Base-by-base conservation (phyloP, 352 stramenopile species). In the Phytophthora multivora region DNA sequence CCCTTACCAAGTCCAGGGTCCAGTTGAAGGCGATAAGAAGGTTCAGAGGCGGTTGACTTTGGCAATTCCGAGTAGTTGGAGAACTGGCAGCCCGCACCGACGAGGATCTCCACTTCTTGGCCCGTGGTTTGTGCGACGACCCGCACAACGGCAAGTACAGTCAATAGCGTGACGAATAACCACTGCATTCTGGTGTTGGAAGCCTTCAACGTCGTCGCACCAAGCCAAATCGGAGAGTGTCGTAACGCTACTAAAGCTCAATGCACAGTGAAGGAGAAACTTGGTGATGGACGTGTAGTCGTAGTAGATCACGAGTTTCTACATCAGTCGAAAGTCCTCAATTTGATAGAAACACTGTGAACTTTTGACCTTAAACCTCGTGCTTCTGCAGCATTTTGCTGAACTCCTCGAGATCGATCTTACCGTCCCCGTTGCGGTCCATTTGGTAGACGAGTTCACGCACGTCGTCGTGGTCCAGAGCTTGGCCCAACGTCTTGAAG, bases 341-440 rank as follows among this genome's bases (percentile, higher is more conserved):
- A 43, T 16, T 18, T 53, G 23, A 43, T 53, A 49, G 33, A 49
- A 39, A 40, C 10, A 40, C 5, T 18, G 2, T 18, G n/a, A 13
- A 33, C 28, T 33, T 33, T 33, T 33, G 9, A 40, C 35, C 6
- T 42, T 83, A 86, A 23, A 91, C 77, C 48, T 89, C 82, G 51
- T 89, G 78, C 64, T 89, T 91, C 19, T 86, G 75, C 5, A 91
- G 63, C 80, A 91, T 91, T 42, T 82, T 86, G 52, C 53, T 59
- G 52, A 91, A 91, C 38, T 91, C 82, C 25, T 89, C 78, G 5
- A 89, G 50, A 49, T 91, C 80, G 55, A 91, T 91, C 68, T 89
- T 89, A 45, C 78, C 78, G 49, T 88, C 83, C 49, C 85, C 73
- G 59, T 89, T 91, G 40, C 78, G 76, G 42, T 89, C 80, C 79